Base-by-base conservation (phyloP, 1,139 yeast genomes). In the Spathaspora sp. region DNA sequence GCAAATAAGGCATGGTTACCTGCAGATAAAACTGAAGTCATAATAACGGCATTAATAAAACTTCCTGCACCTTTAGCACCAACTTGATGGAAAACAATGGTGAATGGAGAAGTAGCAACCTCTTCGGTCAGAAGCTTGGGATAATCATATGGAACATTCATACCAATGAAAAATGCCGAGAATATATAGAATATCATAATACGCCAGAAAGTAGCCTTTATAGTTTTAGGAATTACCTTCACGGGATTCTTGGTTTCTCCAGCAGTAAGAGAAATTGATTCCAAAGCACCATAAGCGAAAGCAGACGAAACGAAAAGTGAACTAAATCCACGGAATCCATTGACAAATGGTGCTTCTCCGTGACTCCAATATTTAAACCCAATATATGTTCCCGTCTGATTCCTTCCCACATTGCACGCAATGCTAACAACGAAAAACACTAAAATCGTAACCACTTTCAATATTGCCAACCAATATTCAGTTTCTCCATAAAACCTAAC, bases 201-300 rank as follows among this genome's bases (percentile, higher is more conserved):
- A 50, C 77, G 74, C 72, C 78, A 77, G 57, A 84, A 82, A 5
- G 82, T 86, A 2, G 81, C 76, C 50, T 72, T 76, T 44, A 83
- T 74, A 25, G 82, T 81, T 50, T 73, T 74, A 23, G 85, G 86
- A 55, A 84, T 80, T 29, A 76, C 74, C 52, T 76, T 70, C 2
- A 71, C 61, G 1, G 89, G 89, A 57, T 81, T 80, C 50, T 71
- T 70, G 33, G 84, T 77, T 63, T 84, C 88, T 26, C 86, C 89
- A 8, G 86, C 84, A 4, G 89, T 81, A 51, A 84, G 70, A 15
- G 85, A 78, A 44, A 84, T 76, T 7, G 81, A 70, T 60, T 84
- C 89, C 3, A 84, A 76, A 41, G 89, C 89, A 53, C 88, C 88
- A 56, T 76, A 81, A 6, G 88, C 84, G 61, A 81, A 83, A 23